These are phyloP conservation scores for Coemansia sp. DNA, from an alignment of 192 early-diverging fungal genomes.

Conservation along the genomic window DNA sequence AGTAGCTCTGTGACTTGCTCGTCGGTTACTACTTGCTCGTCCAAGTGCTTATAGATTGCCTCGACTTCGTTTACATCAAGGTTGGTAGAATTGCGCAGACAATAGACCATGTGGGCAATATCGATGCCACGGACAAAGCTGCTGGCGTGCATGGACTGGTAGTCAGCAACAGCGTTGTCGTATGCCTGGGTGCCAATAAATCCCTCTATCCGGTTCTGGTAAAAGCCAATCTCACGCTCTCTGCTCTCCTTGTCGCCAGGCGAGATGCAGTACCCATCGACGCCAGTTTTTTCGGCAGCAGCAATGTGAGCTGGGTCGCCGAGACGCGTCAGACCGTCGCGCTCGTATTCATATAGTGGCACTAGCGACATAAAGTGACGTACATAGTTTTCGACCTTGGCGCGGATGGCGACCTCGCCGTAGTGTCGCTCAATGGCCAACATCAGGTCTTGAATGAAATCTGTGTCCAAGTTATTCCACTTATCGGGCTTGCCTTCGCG, in stretches of 20 bases:
- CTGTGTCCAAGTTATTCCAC: slow-evolving; percentile 57
- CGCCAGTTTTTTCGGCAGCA: slow-evolving; percentile 49
- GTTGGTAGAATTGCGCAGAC: slow-evolving; percentile 58
- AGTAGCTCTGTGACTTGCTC: slow-evolving; percentile 79
- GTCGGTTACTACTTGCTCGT: slow-evolving; percentile 69
- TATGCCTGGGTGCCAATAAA: slow-evolving; percentile 82
- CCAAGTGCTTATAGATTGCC: slow-evolving; percentile 69
- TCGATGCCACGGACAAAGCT: slow-evolving; percentile 70
- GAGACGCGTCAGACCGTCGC: slow-evolving; percentile 64
- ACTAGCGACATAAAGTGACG: slow-evolving; percentile 80
- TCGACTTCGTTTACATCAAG: slow-evolving; percentile 66
- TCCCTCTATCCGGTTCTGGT: slow-evolving; percentile 83
- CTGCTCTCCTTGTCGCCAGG: slow-evolving; percentile 71
- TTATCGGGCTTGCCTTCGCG: slow-evolving; percentile 56
- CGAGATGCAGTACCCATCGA: slow-evolving; percentile 59
- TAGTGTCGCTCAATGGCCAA: slow-evolving; percentile 82
- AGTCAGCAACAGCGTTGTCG: slow-evolving; percentile 67
- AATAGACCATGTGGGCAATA: slow-evolving; percentile 68
- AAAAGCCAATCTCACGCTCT: slow-evolving; percentile 70
- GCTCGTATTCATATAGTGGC: slow-evolving; percentile 76
- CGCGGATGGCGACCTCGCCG: slow-evolving; percentile 83
- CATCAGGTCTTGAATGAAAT: slow-evolving; percentile 64
- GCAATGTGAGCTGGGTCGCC: slow-evolving; percentile 47
- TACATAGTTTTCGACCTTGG: slow-evolving; percentile 88
- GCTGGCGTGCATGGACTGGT: slow-evolving; percentile 58